Evolutionary conservation across 2,329 filamentous ascomycete species (phyloP), one percentile per base, ranked within the genome.

Genomic region (Teratosphaeria destructans): DNA sequence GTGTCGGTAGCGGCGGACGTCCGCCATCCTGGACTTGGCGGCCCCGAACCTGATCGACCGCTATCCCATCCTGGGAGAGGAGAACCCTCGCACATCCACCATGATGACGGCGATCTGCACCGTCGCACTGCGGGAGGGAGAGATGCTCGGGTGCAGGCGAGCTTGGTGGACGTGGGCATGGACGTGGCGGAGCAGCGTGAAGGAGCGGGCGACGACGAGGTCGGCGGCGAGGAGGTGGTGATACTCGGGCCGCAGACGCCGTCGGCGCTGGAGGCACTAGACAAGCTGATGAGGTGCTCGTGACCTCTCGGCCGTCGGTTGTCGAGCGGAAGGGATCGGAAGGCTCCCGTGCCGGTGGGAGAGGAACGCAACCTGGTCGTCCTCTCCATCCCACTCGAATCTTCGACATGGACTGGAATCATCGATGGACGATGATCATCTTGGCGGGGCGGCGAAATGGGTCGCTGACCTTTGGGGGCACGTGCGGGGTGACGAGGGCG

Each of bases 261-360:
- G 19, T 57, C 58, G 7, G 39, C 37, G 11, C 43, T 60, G 32
- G 58, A 56, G 26, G 54, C 54, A 11, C 32, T 60, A 39, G 35
- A 52, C 7, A 57, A 32, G 29, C 23, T 60, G 37, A 49, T 57
- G 58, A 34, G 26, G 3, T 16, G 16, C 29, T 58, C 47, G 29
- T 32, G 29, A 32, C 29, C 2, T 32, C 29, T 32, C 29, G 29
- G 3, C 29, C 7, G 29, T 32, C 7, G 29, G 29, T 32, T 32
- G 29, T 32, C 29, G 29, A 32, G 29, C 7, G 29, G 29, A 32
- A 32, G 29, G 29, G 7, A 32, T 32, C 29, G 5, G 29, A 32
- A 4, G 29, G 29, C 29, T 32, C 5, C 29, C 29, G 23, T 32
- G 7, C 29, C 4, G 7, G 29, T 32, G 29, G 29, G 4, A 7